Base-by-base conservation (phyloP, 257 asterid genomes). In the Asclepias syriaca region DNA sequence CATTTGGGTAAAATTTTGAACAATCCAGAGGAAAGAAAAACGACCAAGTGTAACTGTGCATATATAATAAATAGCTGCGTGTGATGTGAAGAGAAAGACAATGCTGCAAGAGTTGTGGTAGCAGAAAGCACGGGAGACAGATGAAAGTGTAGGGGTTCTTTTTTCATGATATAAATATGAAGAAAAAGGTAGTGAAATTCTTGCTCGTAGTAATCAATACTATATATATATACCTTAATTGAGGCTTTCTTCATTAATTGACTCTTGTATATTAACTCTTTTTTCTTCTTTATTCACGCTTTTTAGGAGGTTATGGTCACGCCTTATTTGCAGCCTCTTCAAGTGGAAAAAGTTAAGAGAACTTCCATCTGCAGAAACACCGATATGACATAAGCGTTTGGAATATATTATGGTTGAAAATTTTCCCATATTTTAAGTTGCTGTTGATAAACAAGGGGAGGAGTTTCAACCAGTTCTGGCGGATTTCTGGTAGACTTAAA, bases 51-150 rank as follows among this genome's bases (percentile, higher is more conserved):
- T 34, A 34, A 34, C 5, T 34, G 4, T 34, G 39, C 39, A 34
- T 3, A 34, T 34, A 34, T 34, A 34, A 34, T 34, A 34, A 34
- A 34, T 34, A 34, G 5, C 39, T 34, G 6, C 2, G 27, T 24
- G 27, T 24, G 27, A 24, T 24, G 39, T 34, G 39, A 34, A 34
- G 39, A 34, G 39, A 48, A 48, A 40, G 54, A 46, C 34, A 22
- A 45, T 46, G 60, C 59, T 50, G 63, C 37, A 14, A 14, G 21
- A 48, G 21, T 27, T 68, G 24, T 68, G 29, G 60, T 48, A 24
- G 72, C 60, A 27, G 43, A 3, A 70, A 53, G 29, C 75, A 75
- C 72, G 72, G 69, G 73, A 68, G 73, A 63, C 46, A 10, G 66
- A 58, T 75, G 80, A 72, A 72, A 9, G 43, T 16, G 13, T 10